phyloP scores from a whole-genome alignment of 352 stramenopile species.

The Pythium aquatile region DNA sequence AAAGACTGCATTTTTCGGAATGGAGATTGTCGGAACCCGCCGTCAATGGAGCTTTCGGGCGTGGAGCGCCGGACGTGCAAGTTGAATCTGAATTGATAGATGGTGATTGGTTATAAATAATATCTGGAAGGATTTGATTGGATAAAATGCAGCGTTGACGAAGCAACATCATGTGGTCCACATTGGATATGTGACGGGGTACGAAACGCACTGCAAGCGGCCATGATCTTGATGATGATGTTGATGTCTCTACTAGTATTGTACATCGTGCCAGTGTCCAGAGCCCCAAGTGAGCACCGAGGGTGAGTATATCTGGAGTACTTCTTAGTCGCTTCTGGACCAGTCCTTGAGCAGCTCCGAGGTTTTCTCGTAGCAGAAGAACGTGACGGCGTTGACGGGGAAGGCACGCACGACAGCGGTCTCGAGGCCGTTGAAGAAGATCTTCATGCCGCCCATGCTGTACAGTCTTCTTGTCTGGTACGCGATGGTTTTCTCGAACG shows the following conservation, averaged over 20 bases:
- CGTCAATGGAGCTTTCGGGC: conserved; percentile 14
- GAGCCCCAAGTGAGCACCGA: neutral
- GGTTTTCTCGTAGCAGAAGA: conserved; percentile 83
- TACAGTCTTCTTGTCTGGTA: conserved; percentile 74
- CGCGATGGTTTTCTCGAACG: conserved; percentile 63
- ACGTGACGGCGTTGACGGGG: conserved; percentile 83
- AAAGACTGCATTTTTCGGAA: conserved; percentile 22
- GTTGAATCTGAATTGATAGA: conserved; percentile 8
- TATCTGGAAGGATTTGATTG: conserved; percentile 3
- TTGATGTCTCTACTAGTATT: conserved; percentile 6
- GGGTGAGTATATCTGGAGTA: neutral
- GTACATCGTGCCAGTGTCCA: neutral
- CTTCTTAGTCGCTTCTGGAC: conserved; percentile 21
- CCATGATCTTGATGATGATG: conserved; percentile 2
- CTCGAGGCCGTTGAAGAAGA: conserved; percentile 78
- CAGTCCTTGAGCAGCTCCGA: conserved; percentile 66
- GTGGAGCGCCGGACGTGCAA: conserved; percentile 21
- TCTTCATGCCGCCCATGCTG: conserved; percentile 52
- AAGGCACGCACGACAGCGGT: conserved; percentile 82
- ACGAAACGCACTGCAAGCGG: neutral
- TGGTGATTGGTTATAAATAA: conserved; percentile 6
- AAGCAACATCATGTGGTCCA: conserved; percentile 11
- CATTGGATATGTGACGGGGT: conserved; percentile 21
- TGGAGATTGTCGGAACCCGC: neutral
- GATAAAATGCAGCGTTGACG: neutral